Conservation (phyloP, 352 stramenopile genomes). For the Globisporangium okanoganense region DNA sequence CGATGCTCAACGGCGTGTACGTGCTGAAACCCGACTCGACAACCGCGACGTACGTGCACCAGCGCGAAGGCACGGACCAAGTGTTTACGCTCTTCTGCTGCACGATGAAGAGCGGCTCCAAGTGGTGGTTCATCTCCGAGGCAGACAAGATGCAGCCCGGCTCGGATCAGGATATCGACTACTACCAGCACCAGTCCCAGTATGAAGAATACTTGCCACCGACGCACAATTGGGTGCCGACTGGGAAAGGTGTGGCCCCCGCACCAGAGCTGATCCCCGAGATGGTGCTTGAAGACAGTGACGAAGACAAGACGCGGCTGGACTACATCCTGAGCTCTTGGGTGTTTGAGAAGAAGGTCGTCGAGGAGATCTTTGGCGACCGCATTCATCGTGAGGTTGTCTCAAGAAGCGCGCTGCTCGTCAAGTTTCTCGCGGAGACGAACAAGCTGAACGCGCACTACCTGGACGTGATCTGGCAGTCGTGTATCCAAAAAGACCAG, state of each 20-base stretch:
- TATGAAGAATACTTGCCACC: slow-evolving; percentile 93
- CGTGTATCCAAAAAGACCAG: slow-evolving; percentile 81
- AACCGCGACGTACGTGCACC: slow-evolving; percentile 72
- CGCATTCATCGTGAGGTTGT: slow-evolving; percentile 88
- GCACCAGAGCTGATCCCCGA: slow-evolving; percentile 70
- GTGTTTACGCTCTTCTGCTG: slow-evolving; percentile 96
- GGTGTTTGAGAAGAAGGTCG: slow-evolving; percentile 69
- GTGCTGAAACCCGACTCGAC: slow-evolving; percentile 66
- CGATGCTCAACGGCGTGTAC: slow-evolving; percentile 93
- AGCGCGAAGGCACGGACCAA: slow-evolving; percentile 63
- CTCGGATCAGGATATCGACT: slow-evolving; percentile 98
- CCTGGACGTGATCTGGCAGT: slow-evolving; percentile 77
- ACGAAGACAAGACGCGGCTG: slow-evolving; percentile 47
- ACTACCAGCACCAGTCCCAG: slow-evolving; percentile 97
- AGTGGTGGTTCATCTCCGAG: slow-evolving; percentile 99
- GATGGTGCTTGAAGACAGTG: slow-evolving; percentile 48
- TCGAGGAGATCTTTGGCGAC: slow-evolving; percentile 87
- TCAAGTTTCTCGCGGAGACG: slow-evolving; percentile 85
- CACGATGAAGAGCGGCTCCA: slow-evolving; percentile 97
- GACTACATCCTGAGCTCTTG: slow-evolving; percentile 74
- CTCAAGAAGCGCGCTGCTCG: slow-evolving; percentile 67
- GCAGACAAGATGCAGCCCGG: slow-evolving; percentile 96
- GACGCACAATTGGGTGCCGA: slow-evolving; percentile 85
- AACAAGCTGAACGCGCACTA: slow-evolving; percentile 62
- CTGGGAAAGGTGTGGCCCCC: slow-evolving; percentile 64